These are phyloP conservation scores for Yamadazyma siamensis DNA, from an alignment of 1,139 yeast genomes.

Conservation along the genomic window DNA sequence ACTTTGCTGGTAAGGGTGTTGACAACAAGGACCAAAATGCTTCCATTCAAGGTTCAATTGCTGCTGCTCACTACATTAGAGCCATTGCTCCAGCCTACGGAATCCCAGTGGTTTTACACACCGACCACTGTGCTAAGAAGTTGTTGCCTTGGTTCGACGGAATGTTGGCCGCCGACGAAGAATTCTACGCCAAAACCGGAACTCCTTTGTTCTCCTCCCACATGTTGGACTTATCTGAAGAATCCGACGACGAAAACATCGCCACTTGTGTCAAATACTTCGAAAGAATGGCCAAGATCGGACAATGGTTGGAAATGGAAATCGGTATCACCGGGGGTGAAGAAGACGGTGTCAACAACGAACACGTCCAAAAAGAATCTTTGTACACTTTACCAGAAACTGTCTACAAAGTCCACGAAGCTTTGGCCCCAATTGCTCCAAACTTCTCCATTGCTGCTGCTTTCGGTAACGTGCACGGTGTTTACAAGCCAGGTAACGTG, in stretches of 20 bases:
- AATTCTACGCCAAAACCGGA: conserved; percentile 78
- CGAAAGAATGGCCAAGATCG: conserved; percentile 87
- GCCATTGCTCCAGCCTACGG: conserved; percentile 95
- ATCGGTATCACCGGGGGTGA: conserved; percentile 99
- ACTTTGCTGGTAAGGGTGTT: conserved; percentile 99
- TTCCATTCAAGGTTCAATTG: conserved; percentile 90
- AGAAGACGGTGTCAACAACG: conserved; percentile 99
- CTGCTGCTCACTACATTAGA: conserved; percentile 98
- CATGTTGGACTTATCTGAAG: conserved; percentile 98
- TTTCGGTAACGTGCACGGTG: conserved; percentile 99
- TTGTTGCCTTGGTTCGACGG: conserved; percentile 98
- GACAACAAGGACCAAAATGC: conserved; percentile 91
- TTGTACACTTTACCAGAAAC: conserved; percentile 96
- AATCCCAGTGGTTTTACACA: conserved; percentile 94
- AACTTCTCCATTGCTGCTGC: conserved; percentile 99
- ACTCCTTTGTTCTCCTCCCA: conserved; percentile 98
- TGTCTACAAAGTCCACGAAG: conserved; percentile 86
- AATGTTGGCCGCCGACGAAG: conserved; percentile 95
- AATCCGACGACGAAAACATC: conserved; percentile 93
- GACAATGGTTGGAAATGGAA: conserved; percentile 99
- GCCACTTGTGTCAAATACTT: conserved; percentile 93
- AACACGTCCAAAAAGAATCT: conserved; percentile 80
- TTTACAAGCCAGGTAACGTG: conserved; percentile 99
- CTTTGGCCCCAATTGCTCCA: conserved; percentile 88
- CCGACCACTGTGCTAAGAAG: conserved; percentile 99